phyloP scores from a whole-genome alignment of 192 early-diverging fungal species.

The Rhizoclosmatium sp. region DNA sequence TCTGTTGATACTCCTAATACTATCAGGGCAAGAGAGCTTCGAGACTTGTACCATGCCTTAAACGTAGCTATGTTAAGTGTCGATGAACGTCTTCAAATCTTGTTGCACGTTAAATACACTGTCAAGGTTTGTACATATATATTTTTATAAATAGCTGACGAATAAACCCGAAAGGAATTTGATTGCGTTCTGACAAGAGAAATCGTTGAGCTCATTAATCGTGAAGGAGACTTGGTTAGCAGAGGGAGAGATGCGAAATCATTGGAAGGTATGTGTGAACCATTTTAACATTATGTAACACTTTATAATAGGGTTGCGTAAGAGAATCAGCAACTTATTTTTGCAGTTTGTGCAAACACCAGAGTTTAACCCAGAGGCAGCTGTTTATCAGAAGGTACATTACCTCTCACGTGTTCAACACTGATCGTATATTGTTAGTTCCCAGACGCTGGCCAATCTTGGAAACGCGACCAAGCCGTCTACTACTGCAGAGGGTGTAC shows the following conservation, averaged over 20 bases:
- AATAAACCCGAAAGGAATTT: slow-evolving; percentile 54
- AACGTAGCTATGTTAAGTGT: slow-evolving; percentile 55
- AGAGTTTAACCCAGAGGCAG: slow-evolving; percentile 67
- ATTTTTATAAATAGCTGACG: background rate
- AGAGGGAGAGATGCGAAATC: slow-evolving; percentile 57
- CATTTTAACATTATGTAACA: slow-evolving; percentile 40
- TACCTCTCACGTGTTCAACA: background rate
- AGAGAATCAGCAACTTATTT: slow-evolving; percentile 62
- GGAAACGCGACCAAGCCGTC: slow-evolving; percentile 62
- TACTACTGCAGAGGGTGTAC: slow-evolving; percentile 69
- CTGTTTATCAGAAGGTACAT: slow-evolving; percentile 54
- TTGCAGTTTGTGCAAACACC: slow-evolving; percentile 68
- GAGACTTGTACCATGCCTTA: slow-evolving; percentile 66
- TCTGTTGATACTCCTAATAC: slow-evolving; percentile 66
- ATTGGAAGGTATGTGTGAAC: slow-evolving; percentile 57
- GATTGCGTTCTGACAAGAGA: slow-evolving; percentile 66
- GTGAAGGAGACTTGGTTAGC: slow-evolving; percentile 66
- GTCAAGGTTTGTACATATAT: slow-evolving; percentile 52
- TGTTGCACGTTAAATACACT: slow-evolving; percentile 70
- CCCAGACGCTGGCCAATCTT: slow-evolving; percentile 57
- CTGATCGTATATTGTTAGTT: slow-evolving; percentile 44
- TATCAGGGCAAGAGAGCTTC: slow-evolving; percentile 64
- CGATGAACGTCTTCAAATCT: slow-evolving; percentile 65
- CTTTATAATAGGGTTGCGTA: slow-evolving; percentile 51
- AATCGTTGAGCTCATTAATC: slow-evolving; percentile 66